Conservation (phyloP, 495 filamentous ascomycete species). For the Penicillium odoratum region DNA sequence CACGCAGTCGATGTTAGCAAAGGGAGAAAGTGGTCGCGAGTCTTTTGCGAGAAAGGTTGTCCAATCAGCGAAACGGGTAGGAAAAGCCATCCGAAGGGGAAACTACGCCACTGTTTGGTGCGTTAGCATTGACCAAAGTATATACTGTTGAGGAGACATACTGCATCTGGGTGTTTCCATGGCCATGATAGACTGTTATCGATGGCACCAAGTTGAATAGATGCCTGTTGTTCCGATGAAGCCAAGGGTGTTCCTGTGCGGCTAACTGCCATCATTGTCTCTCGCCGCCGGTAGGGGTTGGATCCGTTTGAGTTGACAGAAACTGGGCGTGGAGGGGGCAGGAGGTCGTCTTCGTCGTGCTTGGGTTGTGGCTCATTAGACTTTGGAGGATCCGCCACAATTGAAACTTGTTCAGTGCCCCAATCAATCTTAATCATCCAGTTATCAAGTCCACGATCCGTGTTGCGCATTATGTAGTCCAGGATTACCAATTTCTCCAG, state of each 20-base stretch:
- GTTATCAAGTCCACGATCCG: constrained; percentile 93
- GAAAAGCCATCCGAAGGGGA: constrained; percentile 98
- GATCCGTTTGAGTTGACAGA: constrained; percentile 47
- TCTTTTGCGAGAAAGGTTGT: constrained; percentile 90
- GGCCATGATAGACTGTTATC: constrained; percentile 98
- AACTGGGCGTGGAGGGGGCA: constrained; percentile 58
- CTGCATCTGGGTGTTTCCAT: constrained; percentile 97
- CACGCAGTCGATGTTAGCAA: constrained; percentile 89
- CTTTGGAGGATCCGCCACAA: constrained; percentile 79
- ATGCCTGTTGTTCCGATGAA: constrained; percentile 47
- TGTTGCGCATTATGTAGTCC: constrained; percentile 99
- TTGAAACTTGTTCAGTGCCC: constrained; percentile 75
- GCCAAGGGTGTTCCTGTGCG: constrained; percentile 57
- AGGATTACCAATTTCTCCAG: constrained; percentile 96
- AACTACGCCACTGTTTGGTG: constrained; percentile 68
- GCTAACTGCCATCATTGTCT: constrained; percentile 78
- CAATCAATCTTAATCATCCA: constrained; percentile 99
- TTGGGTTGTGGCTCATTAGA: constrained; percentile 49
- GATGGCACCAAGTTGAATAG: constrained; percentile 85
- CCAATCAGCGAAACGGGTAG: constrained; percentile 95
- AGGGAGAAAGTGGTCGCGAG: constrained; percentile 89
- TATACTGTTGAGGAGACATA: constrained; percentile 35
- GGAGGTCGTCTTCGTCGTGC: constrained; percentile 51
- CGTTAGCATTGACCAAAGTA: constrained; percentile 19
- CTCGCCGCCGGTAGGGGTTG: constrained; percentile 71